These are phyloP conservation scores for Panellus pusillus DNA, from an alignment of 768 basidiomycete genomes.

Conservation along the genomic window DNA sequence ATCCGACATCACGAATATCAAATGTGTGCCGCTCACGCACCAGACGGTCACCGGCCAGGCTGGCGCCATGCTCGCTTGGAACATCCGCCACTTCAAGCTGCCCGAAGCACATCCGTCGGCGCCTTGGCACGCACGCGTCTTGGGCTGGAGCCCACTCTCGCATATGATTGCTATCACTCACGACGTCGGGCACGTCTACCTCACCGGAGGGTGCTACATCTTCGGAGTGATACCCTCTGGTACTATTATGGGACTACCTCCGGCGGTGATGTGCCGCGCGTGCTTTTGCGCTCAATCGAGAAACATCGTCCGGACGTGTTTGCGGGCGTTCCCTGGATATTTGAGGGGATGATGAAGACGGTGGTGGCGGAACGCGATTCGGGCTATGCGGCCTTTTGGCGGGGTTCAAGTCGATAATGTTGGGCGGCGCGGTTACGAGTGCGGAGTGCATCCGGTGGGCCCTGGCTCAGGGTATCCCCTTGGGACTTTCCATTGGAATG, in stretches of 20 bases:
- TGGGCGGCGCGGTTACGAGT: constrained; percentile 32
- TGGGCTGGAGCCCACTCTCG: constrained; percentile 37
- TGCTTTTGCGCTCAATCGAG: constrained; percentile 27
- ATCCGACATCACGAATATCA: constrained; percentile 32
- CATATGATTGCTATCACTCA: constrained; percentile 33
- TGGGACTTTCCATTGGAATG: constrained; percentile 38
- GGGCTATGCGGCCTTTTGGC: constrained; percentile 23
- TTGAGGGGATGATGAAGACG: constrained; percentile 31
- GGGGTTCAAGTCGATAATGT: constrained; percentile 27
- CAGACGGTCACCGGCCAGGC: constrained; percentile 27
- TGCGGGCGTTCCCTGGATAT: constrained; percentile 34
- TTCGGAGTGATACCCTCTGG: constrained; percentile 31
- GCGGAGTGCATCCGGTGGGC: constrained; percentile 31
- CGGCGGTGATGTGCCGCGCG: constrained; percentile 27
- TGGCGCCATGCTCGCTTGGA: constrained; percentile 25
- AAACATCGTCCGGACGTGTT: constrained; percentile 27
- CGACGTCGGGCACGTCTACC: constrained; percentile 26
- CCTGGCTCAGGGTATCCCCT: constrained; percentile 24
- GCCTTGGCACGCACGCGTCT: constrained; percentile 26
- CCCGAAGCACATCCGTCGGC: background rate
- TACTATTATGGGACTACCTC: constrained; percentile 9
- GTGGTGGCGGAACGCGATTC: constrained; percentile 23
- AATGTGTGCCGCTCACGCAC: constrained; percentile 36
- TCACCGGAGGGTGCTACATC: constrained; percentile 33
- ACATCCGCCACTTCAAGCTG: background rate